phyloP scores from a whole-genome alignment of 306 rosid genomes.

The Castanopsis chinensis region DNA sequence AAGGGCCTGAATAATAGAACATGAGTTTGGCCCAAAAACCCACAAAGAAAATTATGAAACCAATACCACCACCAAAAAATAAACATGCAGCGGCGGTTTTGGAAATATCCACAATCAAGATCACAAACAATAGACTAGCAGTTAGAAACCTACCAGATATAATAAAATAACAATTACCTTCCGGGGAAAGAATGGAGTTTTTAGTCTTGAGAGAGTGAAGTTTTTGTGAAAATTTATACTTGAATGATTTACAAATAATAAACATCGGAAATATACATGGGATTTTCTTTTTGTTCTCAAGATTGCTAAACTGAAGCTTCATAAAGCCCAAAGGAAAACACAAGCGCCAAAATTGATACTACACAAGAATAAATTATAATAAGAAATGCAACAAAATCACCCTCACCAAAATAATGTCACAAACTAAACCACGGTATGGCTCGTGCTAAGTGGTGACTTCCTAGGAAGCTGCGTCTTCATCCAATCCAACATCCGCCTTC shows the following conservation, averaged over 20 bases:
- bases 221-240: slow-evolving; percentile 1
- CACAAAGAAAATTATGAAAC: too few relatives aligned
- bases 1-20: too few relatives aligned
- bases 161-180: too few relatives aligned
- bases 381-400: not conserved
- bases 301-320: slow-evolving; percentile 16
- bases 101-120: too few relatives aligned
- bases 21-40: too few relatives aligned
- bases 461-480: slow-evolving; percentile 13
- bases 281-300: slow-evolving; percentile 25
- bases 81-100: too few relatives aligned
- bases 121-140: too few relatives aligned
- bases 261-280: slow-evolving; percentile 31
- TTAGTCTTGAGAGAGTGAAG: not conserved
- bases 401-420: not conserved
- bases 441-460: slow-evolving; percentile 17
- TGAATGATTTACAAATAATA: slow-evolving; percentile 29
- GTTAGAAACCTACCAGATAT: too few relatives aligned
- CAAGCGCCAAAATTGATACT: slow-evolving; percentile 46
- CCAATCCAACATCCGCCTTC: slow-evolving; percentile 26
- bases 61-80: too few relatives aligned
- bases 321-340: slow-evolving; percentile 5
- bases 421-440: slow-evolving; percentile 1
- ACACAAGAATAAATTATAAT: slow-evolving; percentile 37
- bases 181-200: too few relatives aligned